Evolutionary conservation across 2,329 filamentous ascomycete genomes (phyloP), one percentile per base, ranked within the genome.

Genomic region (Diaporthe eres): DNA sequence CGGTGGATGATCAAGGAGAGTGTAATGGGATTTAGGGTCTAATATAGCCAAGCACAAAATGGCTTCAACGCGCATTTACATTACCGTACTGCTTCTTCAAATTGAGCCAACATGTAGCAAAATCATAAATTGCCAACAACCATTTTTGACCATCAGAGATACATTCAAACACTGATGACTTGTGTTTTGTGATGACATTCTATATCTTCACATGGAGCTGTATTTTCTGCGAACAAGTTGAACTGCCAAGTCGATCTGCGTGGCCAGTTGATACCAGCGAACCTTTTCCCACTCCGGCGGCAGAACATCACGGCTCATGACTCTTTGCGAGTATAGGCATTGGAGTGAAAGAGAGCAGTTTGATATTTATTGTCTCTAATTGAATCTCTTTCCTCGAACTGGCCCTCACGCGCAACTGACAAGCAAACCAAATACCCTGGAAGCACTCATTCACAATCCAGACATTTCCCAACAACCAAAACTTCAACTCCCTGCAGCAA

Each of bases 31-130:
- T 53, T 25, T 53, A 53, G 49, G 2, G 49, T 25, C n/a, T 53
- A 25, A n/a, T 13, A 25, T 13, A 1, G 0, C 2, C 0, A 17
- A 51, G 1, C 3, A 17, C 22, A 25, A 12, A 12, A 51, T n/a
- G 19, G 22, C 49, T 53, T 53, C 49, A 53, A 5, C n/a, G 9
- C 49, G n/a, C n/a, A 25, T 25, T 53, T 1, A 53, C 49, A 5
- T 53, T 3, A n/a, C 49, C 44, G 8, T 22, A 47, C 44, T 47
- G 44, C 8, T 4, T 47, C 19, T 47, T 47, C 44, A 22, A 47
- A 47, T 9, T 53, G 10, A 53, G 49, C n/a, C 17, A 13, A 39
- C 13, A 39, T n/a, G 13, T 10, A 25, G 25, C n/a, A 53, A 25
- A 10, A n/a, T 17, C 8, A 53, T 25, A 13, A 25, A 25, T 25